Percentiles rank a stretch among this genome's conserved stretches.
Evolutionary conservation across 2,329 filamentous ascomycete genomes (phyloP).

Genomic region (Coniochaeta sp.): DNA sequence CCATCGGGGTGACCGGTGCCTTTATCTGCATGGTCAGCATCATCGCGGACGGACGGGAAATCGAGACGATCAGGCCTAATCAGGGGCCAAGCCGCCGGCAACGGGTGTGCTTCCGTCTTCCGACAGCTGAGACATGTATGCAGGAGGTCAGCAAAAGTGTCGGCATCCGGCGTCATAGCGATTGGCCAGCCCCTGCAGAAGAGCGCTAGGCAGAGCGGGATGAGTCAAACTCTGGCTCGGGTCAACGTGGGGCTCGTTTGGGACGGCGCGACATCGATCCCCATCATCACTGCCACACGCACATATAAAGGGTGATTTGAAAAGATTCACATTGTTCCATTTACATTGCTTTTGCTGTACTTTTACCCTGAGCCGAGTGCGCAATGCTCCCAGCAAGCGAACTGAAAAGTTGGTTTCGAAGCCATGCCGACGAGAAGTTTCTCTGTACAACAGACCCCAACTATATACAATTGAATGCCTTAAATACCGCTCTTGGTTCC

Average conservation of each 20-base stretch:
- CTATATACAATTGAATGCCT: slow-evolving; percentile 43
- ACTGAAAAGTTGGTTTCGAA: slow-evolving; percentile 36
- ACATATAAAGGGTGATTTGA: not conserved
- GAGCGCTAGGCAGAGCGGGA: not conserved
- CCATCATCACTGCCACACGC: not conserved
- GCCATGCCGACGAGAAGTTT: slow-evolving; percentile 32
- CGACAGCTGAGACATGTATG: slow-evolving; percentile 2
- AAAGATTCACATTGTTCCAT: not conserved
- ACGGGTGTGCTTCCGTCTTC: not conserved
- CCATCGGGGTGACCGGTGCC: not conserved
- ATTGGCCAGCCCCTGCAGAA: not conserved
- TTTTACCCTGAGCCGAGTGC: not conserved
- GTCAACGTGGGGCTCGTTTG: not conserved
- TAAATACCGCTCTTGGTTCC: slow-evolving; percentile 48
- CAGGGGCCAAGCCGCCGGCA: not conserved
- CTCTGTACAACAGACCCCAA: slow-evolving; percentile 53
- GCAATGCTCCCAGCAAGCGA: slow-evolving; percentile 7
- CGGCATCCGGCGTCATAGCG: not conserved
- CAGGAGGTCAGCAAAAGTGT: not conserved
- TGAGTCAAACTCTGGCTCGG: not conserved
- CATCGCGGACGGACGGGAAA: not conserved
- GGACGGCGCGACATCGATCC: not conserved
- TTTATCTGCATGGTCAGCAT: not conserved
- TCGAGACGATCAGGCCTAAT: not conserved
- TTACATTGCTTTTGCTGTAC: not conserved